Base-by-base conservation (phyloP, 768 basidiomycete genomes). In the Cystoderma amianthinum region DNA sequence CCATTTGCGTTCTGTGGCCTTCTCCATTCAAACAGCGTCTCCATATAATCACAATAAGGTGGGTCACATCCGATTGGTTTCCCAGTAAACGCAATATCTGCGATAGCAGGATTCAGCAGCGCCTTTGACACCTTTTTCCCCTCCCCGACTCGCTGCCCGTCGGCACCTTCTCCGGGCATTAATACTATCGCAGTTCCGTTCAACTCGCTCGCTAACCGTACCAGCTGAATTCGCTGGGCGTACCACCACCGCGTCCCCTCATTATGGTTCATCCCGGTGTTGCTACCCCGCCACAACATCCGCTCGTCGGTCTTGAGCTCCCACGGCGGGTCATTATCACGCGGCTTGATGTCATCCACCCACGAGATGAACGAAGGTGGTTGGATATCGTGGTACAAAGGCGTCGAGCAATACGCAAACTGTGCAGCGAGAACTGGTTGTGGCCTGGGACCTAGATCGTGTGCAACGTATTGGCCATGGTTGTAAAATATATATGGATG, bases 261-360 rank as follows among this genome's bases (percentile, higher is more conserved):
- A 19, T 58, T 49, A 16, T 67, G 61, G 23, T 50, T 52, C 33
- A 74, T 78, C n/a, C 85, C 85, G 0, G 82, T 83, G 22, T 75
- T 84, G 25, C 71, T 76, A 1, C 85, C 85, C 36, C 84, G 65
- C 85, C 85, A 88, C 25, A 73, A 61, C 16, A 85, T 42, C 15
- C 71, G 58, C 30, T 79, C 72, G 52, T 81, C 70, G 0, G 56
- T 42, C 58, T 82, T 86, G 32, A 71, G 58, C 18, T 77, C 72
- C 83, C 84, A 88, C 0, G 63, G 64, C 9, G 76, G 67, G 52
- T 82, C 74, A 44, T 78, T 66, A 6, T 57, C 58, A 2, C 54
- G 52, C 4, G 63, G 50, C 6, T 45, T 44, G 1, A 58, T 42
- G 10, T 65, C 64, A 5, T 58, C 61, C 0, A 54, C 30, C 69